Evolutionary conservation across 805 yeast species (phyloP).

Genomic region (Nakazawaea ernobii): DNA sequence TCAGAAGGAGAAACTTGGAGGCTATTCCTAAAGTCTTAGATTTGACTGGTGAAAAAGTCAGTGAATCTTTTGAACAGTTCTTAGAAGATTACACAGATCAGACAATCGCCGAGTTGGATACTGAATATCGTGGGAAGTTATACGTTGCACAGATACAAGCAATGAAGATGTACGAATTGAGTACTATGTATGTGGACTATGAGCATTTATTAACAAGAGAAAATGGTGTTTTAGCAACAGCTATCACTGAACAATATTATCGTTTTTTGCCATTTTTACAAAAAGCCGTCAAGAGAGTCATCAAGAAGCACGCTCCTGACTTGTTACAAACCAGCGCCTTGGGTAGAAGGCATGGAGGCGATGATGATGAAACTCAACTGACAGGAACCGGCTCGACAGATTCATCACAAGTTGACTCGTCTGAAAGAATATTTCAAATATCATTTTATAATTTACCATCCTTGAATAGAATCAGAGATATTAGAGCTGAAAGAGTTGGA

Average conservation of each 20-base stretch:
- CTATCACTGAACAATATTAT: slow-evolving; percentile 86
- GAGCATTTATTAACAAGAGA: slow-evolving; percentile 70
- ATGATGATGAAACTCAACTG: slow-evolving; percentile 23
- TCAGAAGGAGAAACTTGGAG: slow-evolving; percentile 52
- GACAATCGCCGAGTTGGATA: slow-evolving; percentile 25
- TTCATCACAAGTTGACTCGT: slow-evolving; percentile 39
- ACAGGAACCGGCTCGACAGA: slow-evolving; percentile 33
- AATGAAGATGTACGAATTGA: slow-evolving; percentile 68
- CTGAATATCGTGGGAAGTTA: slow-evolving; percentile 45
- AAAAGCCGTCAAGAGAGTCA: slow-evolving; percentile 65
- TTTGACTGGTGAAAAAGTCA: slow-evolving; percentile 88
- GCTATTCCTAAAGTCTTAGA: slow-evolving; percentile 85
- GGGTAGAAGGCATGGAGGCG: slow-evolving; percentile 22
- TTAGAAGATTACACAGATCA: slow-evolving; percentile 57
- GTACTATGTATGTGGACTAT: slow-evolving; percentile 81
- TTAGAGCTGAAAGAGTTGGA: slow-evolving; percentile 86
- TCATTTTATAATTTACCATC: slow-evolving; percentile 84
- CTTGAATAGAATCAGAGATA: slow-evolving; percentile 79
- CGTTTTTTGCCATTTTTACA: slow-evolving; percentile 84
- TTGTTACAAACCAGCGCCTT: slow-evolving; percentile 45
- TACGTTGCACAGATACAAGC: slow-evolving; percentile 78
- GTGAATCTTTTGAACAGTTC: slow-evolving; percentile 85
- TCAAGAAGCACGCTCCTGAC: slow-evolving; percentile 71
- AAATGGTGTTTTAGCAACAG: slow-evolving; percentile 83
- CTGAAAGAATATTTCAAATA: slow-evolving; percentile 80